Evolutionary conservation across 1,284 basidiomycete species (phyloP).

Genomic region (Ustilago nuda): DNA sequence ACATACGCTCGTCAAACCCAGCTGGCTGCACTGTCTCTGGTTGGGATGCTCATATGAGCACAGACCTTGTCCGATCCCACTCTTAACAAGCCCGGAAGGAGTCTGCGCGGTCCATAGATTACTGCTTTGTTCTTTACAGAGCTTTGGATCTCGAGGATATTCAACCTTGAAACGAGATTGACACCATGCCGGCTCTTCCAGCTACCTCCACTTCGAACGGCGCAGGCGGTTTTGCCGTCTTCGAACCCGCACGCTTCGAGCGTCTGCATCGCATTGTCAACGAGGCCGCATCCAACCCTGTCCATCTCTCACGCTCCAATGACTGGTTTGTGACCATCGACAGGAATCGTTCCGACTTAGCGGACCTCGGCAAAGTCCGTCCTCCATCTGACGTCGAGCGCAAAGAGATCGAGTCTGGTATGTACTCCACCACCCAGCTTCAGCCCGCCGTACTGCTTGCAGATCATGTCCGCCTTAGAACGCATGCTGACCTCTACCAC

Average conservation of each 20-base stretch:
- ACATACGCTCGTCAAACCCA: background rate
- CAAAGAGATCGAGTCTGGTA: constrained; percentile 64
- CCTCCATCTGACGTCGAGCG: constrained; percentile 58
- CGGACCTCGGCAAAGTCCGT: constrained; percentile 57
- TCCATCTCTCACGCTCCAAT: constrained; percentile 48
- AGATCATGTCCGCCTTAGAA: background rate
- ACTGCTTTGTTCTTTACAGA: no score
- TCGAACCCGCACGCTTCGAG: constrained; percentile 63
- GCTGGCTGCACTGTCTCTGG: background rate
- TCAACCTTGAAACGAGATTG: background rate
- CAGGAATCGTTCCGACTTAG: constrained; percentile 56
- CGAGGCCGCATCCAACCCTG: constrained; percentile 51
- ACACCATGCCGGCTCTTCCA: constrained; percentile 31
- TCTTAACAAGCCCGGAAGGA: background rate
- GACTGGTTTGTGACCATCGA: constrained; percentile 67
- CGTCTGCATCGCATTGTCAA: constrained; percentile 59
- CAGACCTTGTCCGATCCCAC: background rate
- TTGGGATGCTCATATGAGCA: constrained; percentile 24
- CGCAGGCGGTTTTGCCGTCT: constrained; percentile 45
- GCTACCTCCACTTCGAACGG: constrained; percentile 25
- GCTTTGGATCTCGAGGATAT: no score
- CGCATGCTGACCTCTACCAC: background rate
- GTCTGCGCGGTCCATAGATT: background rate
- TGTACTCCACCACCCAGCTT: constrained; percentile 9
- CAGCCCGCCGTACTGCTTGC: no score